A percentile compares a stretch with the other conserved stretches of the same genome.
These are phyloP conservation scores for Obba rivulosa DNA, from an alignment of 768 basidiomycete species.

Conservation along the genomic window DNA sequence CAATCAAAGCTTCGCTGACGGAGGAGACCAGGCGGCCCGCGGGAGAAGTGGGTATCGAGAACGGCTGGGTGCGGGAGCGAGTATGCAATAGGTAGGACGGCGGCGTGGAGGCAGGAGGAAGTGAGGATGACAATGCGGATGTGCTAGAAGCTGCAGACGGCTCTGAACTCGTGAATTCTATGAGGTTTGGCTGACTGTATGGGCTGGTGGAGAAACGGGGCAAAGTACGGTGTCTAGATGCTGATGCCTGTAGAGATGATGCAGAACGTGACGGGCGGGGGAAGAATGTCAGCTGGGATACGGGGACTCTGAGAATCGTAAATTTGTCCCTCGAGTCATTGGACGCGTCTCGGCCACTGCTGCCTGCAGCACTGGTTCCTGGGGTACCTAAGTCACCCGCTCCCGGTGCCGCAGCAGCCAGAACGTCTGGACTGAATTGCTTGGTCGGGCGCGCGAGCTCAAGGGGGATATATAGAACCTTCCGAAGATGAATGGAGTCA, in stretches of 20 bases:
- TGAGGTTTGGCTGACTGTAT: neutral
- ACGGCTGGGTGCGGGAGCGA: constrained; percentile 9
- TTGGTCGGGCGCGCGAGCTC: constrained; percentile 48
- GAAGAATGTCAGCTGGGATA: constrained; percentile 27
- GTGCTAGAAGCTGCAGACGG: neutral
- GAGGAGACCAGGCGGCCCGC: constrained; percentile 5
- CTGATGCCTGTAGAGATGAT: neutral
- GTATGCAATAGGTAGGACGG: neutral
- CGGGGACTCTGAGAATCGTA: constrained; percentile 25
- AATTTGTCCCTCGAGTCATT: constrained; percentile 3
- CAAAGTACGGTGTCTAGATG: neutral
- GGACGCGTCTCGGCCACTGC: neutral
- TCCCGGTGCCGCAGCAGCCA: neutral
- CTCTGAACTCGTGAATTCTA: too few relatives aligned
- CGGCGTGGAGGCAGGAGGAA: constrained; percentile 6
- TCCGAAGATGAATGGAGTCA: constrained; percentile 86
- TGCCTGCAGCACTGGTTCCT: neutral
- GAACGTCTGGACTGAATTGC: constrained; percentile 22
- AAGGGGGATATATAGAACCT: constrained; percentile 74
- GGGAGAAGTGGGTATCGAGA: constrained; percentile 12
- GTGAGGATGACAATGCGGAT: constrained; percentile 3
- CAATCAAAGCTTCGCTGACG: constrained; percentile 3
- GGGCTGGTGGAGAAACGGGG: constrained; percentile 1
- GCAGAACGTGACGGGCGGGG: constrained; percentile 16
- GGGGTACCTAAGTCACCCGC: neutral